Evolutionary conservation across 169 alveolate genomes (phyloP).

Genomic region (Plasmodium vinckei): DNA sequence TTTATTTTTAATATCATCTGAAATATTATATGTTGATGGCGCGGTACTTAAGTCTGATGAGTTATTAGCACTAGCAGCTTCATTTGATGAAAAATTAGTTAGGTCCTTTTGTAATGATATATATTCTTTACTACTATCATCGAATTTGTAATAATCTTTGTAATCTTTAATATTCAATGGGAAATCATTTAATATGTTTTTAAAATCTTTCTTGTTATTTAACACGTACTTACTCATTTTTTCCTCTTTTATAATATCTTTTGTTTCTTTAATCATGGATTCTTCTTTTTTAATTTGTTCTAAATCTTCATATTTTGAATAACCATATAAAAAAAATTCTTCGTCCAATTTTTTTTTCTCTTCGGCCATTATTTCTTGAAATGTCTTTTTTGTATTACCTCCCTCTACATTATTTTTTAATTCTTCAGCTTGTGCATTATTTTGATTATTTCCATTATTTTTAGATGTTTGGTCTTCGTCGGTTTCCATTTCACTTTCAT

Average conservation of each 20-base stretch:
- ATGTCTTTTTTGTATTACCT: slow-evolving; percentile 28
- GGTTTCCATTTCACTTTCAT: not conserved
- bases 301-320: slow-evolving; percentile 67
- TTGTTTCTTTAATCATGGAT: slow-evolving; percentile 53
- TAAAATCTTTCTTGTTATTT: slow-evolving; percentile 52
- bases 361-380: slow-evolving; percentile 67
- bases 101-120: not conserved
- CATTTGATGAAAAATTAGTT: not conserved
- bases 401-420: not conserved
- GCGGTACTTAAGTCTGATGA: not conserved
- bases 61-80: not conserved
- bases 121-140: not conserved
- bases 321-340: slow-evolving; percentile 70
- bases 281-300: slow-evolving; percentile 72
- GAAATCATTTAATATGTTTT: slow-evolving; percentile 58
- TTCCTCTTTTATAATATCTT: slow-evolving; percentile 53
- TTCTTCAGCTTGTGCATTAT: not conserved
- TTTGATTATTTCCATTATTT: not conserved
- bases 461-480: not conserved
- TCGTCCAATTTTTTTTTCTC: slow-evolving; percentile 75
- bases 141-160: slow-evolving; percentile 36
- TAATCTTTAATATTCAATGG: slow-evolving; percentile 32
- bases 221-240: slow-evolving; percentile 14
- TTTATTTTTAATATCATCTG: slow-evolving; percentile 7
- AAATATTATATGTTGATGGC: not conserved